These are phyloP conservation scores for Darksidea phi DNA, from an alignment of 495 filamentous ascomycete species.

Conservation along the genomic window DNA sequence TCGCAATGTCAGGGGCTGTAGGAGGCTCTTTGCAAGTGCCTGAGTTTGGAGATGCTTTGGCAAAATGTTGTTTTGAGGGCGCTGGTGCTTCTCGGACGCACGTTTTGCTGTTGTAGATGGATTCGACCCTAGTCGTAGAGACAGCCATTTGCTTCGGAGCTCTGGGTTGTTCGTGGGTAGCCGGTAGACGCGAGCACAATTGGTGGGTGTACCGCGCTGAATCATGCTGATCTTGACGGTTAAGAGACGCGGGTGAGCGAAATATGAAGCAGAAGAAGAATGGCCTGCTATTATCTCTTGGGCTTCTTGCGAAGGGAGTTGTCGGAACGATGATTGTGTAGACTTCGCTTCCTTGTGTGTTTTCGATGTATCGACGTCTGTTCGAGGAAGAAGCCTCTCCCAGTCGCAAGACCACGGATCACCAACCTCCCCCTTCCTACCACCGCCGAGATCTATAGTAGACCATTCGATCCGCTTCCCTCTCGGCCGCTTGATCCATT, in stretches of 20 bases:
- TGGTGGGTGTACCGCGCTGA: slow-evolving; percentile 57
- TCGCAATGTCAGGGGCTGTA: slow-evolving; percentile 23
- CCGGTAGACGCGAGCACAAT: slow-evolving; percentile 71
- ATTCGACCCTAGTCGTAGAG: slow-evolving; percentile 36
- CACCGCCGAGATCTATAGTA: slow-evolving; percentile 70
- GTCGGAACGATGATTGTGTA: slow-evolving; percentile 9
- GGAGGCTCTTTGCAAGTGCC: slow-evolving; percentile 44
- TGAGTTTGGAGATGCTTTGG: slow-evolving; percentile 22
- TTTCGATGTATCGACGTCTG: neutral
- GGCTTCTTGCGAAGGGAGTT: slow-evolving; percentile 6
- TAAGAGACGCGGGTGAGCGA: slow-evolving; percentile 44
- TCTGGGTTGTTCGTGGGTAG: slow-evolving; percentile 54
- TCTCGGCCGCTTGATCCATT: slow-evolving; percentile 80
- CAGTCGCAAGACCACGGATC: slow-evolving; percentile 87
- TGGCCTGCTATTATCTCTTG: slow-evolving; percentile 1
- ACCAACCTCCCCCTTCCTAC: slow-evolving; percentile 80
- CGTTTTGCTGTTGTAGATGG: neutral
- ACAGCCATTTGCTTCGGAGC: slow-evolving; percentile 57
- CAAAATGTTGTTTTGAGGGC: slow-evolving; percentile 4
- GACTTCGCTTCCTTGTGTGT: neutral
- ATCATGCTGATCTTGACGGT: slow-evolving; percentile 61
- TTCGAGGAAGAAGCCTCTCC: slow-evolving; percentile 56
- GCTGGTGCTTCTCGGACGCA: neutral
- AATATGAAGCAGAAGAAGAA: neutral
- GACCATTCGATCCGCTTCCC: slow-evolving; percentile 76